A percentile compares a stretch with the other conserved stretches of the same genome.
These are phyloP conservation scores for Epichloe glyceriae DNA, from an alignment of 2,329 filamentous ascomycete species.

Conservation along the genomic window DNA sequence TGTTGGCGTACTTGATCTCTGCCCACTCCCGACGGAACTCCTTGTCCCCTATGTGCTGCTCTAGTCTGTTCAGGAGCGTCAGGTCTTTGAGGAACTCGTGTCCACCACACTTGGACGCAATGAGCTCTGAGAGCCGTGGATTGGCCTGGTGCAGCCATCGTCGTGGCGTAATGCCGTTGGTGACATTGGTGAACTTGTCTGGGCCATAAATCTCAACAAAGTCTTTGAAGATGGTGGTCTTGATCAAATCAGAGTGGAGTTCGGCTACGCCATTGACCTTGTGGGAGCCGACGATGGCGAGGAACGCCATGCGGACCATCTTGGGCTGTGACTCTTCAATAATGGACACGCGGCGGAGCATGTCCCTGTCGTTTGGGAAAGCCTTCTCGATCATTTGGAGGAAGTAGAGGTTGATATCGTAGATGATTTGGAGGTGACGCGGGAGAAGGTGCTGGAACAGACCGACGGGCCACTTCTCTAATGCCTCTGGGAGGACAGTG, in stretches of 20 bases:
- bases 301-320: constrained; percentile 94
- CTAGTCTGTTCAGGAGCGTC: constrained; percentile 73
- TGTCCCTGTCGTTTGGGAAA: constrained; percentile 80
- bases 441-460: constrained; percentile 86
- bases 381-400: constrained; percentile 78
- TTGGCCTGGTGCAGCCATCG: constrained; percentile 98
- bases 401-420: constrained; percentile 94
- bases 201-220: constrained; percentile 90
- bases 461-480: constrained; percentile 97
- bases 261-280: constrained; percentile 99
- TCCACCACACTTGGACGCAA: constrained; percentile 76
- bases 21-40: constrained; percentile 89
- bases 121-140: constrained; percentile 79
- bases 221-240: constrained; percentile 99
- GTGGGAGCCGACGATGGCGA: constrained; percentile 94
- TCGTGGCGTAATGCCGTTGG: constrained; percentile 91
- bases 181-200: constrained; percentile 98
- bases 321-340: constrained; percentile 95
- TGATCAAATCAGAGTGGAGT: constrained; percentile 93
- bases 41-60: constrained; percentile 72
- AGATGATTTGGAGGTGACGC: constrained; percentile 92
- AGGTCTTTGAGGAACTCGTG: constrained; percentile 82
- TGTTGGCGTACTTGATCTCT: constrained; percentile 94
- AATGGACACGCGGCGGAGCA: constrained; percentile 81
- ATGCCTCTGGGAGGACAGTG: constrained; percentile 87